phyloP scores from a whole-genome alignment of 345 rosid genomes.

The Erodium maritimum region DNA sequence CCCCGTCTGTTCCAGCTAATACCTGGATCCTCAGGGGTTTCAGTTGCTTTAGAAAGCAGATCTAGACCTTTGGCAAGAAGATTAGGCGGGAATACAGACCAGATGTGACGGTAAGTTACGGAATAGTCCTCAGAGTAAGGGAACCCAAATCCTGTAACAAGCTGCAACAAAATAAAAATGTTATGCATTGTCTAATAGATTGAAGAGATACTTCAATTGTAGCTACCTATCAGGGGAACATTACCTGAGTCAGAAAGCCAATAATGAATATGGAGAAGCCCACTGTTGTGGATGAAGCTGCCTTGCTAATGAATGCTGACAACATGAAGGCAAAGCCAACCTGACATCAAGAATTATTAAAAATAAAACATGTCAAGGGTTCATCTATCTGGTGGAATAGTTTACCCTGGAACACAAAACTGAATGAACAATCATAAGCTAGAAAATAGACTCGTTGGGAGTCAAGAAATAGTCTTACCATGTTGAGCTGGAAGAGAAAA shows the following conservation, averaged over 20 bases:
- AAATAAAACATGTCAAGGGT: slow-evolving; percentile 5
- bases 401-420: slow-evolving; percentile 6
- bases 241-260: slow-evolving; percentile 73
- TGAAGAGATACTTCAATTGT: not conserved
- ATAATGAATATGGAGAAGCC: slow-evolving; percentile 73
- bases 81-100: slow-evolving; percentile 93
- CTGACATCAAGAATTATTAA: slow-evolving; percentile 27
- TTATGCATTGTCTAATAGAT: slow-evolving; percentile 8
- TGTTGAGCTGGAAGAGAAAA: slow-evolving; percentile 73
- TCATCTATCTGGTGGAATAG: not conserved
- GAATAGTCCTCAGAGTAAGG: slow-evolving; percentile 33
- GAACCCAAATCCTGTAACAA: slow-evolving; percentile 47
- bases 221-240: slow-evolving; percentile 11
- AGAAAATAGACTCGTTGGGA: not conserved
- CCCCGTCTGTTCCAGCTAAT: slow-evolving; percentile 68
- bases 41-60: slow-evolving; percentile 52
- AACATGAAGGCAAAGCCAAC: slow-evolving; percentile 73
- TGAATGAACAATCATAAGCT: not conserved
- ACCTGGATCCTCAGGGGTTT: slow-evolving; percentile 58
- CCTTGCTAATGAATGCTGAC: slow-evolving; percentile 72
- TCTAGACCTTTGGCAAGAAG: slow-evolving; percentile 52
- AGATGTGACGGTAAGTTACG: slow-evolving; percentile 25
- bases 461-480: slow-evolving; percentile 36
- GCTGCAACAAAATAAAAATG: slow-evolving; percentile 25
- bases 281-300: slow-evolving; percentile 62